Percentiles rank a stretch among this genome's conserved stretches.
Conservation (phyloP, 164 flowering plant species). For the Akebia trifoliata region DNA sequence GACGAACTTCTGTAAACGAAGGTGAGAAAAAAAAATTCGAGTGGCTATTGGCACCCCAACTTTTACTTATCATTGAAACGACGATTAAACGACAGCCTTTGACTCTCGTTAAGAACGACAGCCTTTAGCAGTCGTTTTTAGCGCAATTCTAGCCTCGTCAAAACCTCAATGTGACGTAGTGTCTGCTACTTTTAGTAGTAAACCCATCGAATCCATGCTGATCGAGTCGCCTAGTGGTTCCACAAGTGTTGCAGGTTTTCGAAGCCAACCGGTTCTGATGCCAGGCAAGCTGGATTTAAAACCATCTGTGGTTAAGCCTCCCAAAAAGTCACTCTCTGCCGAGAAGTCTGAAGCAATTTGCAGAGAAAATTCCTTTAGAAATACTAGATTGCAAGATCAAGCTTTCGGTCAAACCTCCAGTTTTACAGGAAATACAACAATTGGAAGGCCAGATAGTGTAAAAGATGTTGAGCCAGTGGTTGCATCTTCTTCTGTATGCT, state of each 20-base stretch:
- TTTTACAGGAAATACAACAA: constrained; percentile 25
- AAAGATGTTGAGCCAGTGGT: constrained; percentile 42
- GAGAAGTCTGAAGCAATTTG: constrained; percentile 24
- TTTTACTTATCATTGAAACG: too few relatives aligned
- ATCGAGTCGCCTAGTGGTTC: constrained; percentile 24
- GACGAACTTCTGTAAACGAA: too few relatives aligned
- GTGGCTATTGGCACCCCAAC: too few relatives aligned
- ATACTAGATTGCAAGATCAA: too few relatives aligned
- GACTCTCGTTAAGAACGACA: too few relatives aligned
- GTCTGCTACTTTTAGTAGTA: constrained; percentile 20
- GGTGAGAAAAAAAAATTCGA: too few relatives aligned
- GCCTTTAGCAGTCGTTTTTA: too few relatives aligned
- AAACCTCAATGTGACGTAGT: too few relatives aligned
- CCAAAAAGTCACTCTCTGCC: constrained; percentile 22
- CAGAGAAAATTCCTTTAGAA: constrained; percentile 26
- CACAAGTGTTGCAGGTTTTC: constrained; percentile 20
- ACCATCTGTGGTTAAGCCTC: constrained; percentile 18
- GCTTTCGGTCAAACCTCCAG: too few relatives aligned
- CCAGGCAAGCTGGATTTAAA: constrained; percentile 21
- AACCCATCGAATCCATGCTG: constrained; percentile 22
- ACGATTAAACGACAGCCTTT: too few relatives aligned
- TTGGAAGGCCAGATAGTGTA: constrained; percentile 31
- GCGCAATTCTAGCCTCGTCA: too few relatives aligned
- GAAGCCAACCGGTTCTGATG: constrained; percentile 18
- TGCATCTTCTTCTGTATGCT: constrained; percentile 80